Evolutionary conservation across 2,329 filamentous ascomycete species (phyloP).

Genomic region (Byssothecium circinans): DNA sequence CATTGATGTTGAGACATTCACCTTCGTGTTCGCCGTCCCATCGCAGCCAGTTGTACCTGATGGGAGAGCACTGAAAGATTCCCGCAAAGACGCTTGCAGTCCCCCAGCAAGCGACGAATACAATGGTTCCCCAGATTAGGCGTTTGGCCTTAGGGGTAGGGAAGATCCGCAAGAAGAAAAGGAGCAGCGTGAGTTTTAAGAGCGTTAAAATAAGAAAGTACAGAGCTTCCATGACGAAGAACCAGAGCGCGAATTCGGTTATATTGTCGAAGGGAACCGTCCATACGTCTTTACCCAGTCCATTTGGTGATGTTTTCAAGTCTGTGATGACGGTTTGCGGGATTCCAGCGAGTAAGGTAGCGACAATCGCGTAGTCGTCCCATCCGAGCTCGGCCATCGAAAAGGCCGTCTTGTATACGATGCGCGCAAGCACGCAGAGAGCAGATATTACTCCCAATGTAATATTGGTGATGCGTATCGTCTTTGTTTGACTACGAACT

Average conservation of each 20-base stretch:
- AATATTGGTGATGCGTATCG: conserved; percentile 38
- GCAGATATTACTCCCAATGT: conserved; percentile 40
- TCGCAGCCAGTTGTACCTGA: conserved; percentile 31
- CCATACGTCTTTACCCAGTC: conserved; percentile 56
- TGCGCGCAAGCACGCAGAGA: conserved; percentile 37
- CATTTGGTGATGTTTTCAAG: conserved; percentile 24
- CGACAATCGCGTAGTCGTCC: conserved; percentile 41
- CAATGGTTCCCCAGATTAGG: conserved; percentile 13
- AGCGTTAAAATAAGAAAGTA: conserved; percentile 30
- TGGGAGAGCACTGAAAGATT: conserved; percentile 34
- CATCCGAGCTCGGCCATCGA: conserved; percentile 39
- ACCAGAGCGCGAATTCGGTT: conserved; percentile 43
- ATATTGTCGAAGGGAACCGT: conserved; percentile 47
- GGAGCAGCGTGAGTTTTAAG: conserved; percentile 26
- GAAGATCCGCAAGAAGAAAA: conserved; percentile 29
- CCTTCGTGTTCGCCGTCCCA: conserved; percentile 28
- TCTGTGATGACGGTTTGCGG: conserved; percentile 24
- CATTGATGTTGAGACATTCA: conserved; percentile 35
- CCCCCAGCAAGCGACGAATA: conserved; percentile 21
- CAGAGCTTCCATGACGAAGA: conserved; percentile 33
- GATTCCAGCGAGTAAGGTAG: conserved; percentile 19
- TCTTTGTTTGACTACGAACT: conserved; percentile 37
- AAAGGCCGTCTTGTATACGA: conserved; percentile 43
- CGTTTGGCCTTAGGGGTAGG: conserved; percentile 15
- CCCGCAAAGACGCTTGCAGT: conserved; percentile 12